These are phyloP conservation scores for Entophlyctis luteolus DNA, from an alignment of 192 early-diverging fungal genomes.

Conservation along the genomic window DNA sequence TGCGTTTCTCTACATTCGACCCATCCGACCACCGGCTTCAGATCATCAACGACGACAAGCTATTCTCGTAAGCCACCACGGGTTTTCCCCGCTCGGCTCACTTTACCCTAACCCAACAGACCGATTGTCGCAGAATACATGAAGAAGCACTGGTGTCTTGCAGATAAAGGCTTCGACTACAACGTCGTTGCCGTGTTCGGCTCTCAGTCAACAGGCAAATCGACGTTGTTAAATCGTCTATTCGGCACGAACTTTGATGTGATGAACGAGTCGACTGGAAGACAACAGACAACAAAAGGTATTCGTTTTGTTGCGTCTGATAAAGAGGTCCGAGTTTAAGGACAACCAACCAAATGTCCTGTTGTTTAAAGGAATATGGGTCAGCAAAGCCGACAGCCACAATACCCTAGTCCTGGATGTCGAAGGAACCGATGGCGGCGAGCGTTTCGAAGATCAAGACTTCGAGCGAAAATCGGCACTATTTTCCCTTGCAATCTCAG, in stretches of 20 bases:
- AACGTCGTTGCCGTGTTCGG: constrained; percentile 97
- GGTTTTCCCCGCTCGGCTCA: neutral
- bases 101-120: constrained; percentile 36
- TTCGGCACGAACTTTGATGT: constrained; percentile 96
- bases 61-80: constrained; percentile 64
- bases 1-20: constrained; percentile 29
- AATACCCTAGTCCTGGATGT: constrained; percentile 93
- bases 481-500: constrained; percentile 90
- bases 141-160: constrained; percentile 74
- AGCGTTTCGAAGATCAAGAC: constrained; percentile 92
- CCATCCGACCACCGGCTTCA: constrained; percentile 49
- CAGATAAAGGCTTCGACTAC: constrained; percentile 88
- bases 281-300: constrained; percentile 90
- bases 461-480: constrained; percentile 98
- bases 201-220: constrained; percentile 97
- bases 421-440: constrained; percentile 97
- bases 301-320: neutral
- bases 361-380: constrained; percentile 84
- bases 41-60: constrained; percentile 74
- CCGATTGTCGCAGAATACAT: constrained; percentile 71
- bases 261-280: constrained; percentile 80
- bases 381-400: constrained; percentile 74
- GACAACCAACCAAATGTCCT: no score
- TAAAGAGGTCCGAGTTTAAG: no score
- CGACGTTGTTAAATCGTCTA: constrained; percentile 91